Conservation (phyloP, 176 grass and related monocot species). For the Rhipidocladum racemiflorum region DNA sequence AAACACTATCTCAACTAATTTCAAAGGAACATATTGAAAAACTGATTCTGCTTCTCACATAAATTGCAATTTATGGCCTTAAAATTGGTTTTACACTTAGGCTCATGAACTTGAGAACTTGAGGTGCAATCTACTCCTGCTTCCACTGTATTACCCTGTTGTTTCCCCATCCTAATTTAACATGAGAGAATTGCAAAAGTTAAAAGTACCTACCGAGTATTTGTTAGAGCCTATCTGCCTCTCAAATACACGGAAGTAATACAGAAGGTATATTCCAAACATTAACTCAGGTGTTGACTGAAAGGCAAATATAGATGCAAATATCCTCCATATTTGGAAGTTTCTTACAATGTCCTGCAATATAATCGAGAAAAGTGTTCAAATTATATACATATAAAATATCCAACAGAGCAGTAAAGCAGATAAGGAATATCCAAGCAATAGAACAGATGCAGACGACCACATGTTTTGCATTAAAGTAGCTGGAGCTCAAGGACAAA, state of each 20-base stretch:
- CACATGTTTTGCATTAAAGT: constrained; percentile 5
- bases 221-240: constrained; percentile 98
- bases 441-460: background rate
- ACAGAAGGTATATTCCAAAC: constrained; percentile 82
- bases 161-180: constrained; percentile 9
- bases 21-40: constrained; percentile 5
- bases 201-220: constrained; percentile 60
- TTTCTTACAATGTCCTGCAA: constrained; percentile 75
- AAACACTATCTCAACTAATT: background rate
- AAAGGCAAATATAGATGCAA: constrained; percentile 71
- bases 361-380: constrained; percentile 19
- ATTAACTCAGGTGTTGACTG: constrained; percentile 86
- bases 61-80: constrained; percentile 3
- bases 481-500: constrained; percentile 1
- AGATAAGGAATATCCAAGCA: constrained; percentile 18
- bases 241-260: constrained; percentile 99
- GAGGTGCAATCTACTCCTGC: background rate
- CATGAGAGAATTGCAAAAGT: background rate
- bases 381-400: background rate
- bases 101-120: constrained; percentile 16
- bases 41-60: background rate
- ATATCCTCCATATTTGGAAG: constrained; percentile 69
- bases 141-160: background rate
- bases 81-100: background rate
- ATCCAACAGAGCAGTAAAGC: background rate